Percentiles rank a stretch among this genome's conserved stretches.
These are phyloP conservation scores for Candida odintsovae DNA, from an alignment of 805 yeast species.

Conservation along the genomic window DNA sequence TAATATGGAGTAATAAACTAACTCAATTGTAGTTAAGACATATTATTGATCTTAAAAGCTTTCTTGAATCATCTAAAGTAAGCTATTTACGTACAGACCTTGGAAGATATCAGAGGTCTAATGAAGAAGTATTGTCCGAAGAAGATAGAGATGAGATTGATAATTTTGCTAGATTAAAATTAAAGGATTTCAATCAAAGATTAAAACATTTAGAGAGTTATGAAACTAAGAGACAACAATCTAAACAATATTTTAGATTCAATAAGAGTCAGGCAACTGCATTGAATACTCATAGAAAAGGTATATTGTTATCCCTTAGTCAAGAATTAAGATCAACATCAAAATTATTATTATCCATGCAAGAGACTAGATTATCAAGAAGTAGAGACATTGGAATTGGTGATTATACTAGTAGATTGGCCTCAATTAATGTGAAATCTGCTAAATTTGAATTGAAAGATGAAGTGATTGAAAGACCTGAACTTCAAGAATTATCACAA, in stretches of 20 bases:
- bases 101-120: conserved; percentile 1
- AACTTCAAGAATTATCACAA: conserved; percentile 24
- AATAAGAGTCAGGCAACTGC: conserved; percentile 11
- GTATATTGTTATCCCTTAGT: conserved; percentile 16
- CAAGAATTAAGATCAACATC: conserved; percentile 20
- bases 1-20: not conserved
- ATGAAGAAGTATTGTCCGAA: conserved; percentile 29
- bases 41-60: conserved; percentile 24
- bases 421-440: conserved; percentile 20
- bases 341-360: conserved; percentile 18
- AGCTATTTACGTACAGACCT: conserved; percentile 23
- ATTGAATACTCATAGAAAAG: conserved; percentile 17
- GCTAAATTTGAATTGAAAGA: conserved; percentile 17
- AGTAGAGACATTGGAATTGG: conserved; percentile 18
- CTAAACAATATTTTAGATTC: conserved; percentile 14
- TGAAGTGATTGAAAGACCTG: conserved; percentile 1
- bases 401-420: conserved; percentile 8
- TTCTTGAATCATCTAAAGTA: conserved; percentile 22
- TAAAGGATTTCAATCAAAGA: conserved; percentile 47
- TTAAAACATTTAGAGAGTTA: conserved; percentile 44
- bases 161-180: conserved; percentile 44
- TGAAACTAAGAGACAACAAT: conserved; percentile 38
- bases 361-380: conserved; percentile 22
- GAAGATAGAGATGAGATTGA: conserved; percentile 52
- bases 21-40: conserved; percentile 6